A percentile compares a stretch with the other conserved stretches of the same genome.
Conservation (phyloP, 2,329 filamentous ascomycete species). For the Gnomoniopsis sp. region DNA sequence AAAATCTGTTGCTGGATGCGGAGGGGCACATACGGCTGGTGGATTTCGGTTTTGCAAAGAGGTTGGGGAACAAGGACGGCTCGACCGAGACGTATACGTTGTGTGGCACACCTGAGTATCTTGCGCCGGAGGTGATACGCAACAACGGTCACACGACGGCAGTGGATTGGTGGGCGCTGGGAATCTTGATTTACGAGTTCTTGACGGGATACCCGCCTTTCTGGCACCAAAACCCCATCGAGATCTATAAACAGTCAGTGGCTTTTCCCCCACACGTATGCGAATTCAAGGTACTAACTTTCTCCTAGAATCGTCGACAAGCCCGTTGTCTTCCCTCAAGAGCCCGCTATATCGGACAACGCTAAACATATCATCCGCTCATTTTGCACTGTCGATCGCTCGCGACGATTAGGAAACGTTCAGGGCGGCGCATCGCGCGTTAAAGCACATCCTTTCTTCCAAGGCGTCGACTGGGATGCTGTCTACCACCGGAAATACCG, state of each 20-base stretch:
- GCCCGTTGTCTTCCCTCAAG: conserved; percentile 68
- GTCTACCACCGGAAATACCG: conserved; percentile 60
- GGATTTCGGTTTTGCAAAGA: conserved; percentile 83
- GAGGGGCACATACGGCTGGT: conserved; percentile 80
- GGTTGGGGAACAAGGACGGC: conserved; percentile 54
- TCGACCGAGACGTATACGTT: conserved; percentile 72
- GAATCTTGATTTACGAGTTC: conserved; percentile 81
- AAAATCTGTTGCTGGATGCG: conserved; percentile 75
- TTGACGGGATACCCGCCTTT: conserved; percentile 82
- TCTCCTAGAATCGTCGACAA: conserved; percentile 70
- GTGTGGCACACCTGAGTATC: conserved; percentile 80
- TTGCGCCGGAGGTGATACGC: conserved; percentile 80
- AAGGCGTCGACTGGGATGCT: conserved; percentile 69
- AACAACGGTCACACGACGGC: conserved; percentile 74
- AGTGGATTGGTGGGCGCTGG: conserved; percentile 86
- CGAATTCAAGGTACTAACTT: neutral
- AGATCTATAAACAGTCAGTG: conserved; percentile 76
- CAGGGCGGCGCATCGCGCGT: conserved; percentile 69
- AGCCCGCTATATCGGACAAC: conserved; percentile 61
- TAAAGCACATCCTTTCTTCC: conserved; percentile 75
- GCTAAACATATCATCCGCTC: conserved; percentile 73
- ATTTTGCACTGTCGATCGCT: conserved; percentile 76
- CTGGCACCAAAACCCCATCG: conserved; percentile 82
- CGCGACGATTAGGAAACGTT: conserved; percentile 74
- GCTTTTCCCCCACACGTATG: neutral